phyloP scores from a whole-genome alignment of 495 filamentous ascomycete genomes.

The Oidiodendron maius region DNA sequence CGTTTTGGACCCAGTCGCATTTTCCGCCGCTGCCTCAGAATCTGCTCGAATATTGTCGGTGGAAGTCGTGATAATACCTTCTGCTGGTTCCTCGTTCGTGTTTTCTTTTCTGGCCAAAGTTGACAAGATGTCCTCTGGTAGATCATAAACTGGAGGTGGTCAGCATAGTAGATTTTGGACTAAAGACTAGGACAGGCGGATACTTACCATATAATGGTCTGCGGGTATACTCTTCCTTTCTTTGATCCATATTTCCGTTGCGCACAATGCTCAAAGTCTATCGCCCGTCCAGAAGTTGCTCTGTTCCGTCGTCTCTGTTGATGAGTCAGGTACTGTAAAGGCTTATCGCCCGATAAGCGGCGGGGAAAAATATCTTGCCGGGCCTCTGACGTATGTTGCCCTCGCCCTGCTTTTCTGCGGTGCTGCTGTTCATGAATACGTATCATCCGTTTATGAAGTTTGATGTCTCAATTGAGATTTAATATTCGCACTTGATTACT shows the following conservation, averaged over 20 bases:
- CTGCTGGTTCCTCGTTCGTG: conserved; percentile 13
- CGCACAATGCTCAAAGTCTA: not conserved
- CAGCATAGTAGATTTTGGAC: too few species aligned
- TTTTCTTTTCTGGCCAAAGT: conserved; percentile 58
- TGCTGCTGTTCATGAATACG: too few species aligned
- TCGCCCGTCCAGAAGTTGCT: too few species aligned
- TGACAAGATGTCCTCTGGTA: conserved; percentile 69
- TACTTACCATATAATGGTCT: conserved; percentile 57
- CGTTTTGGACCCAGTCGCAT: conserved; percentile 57
- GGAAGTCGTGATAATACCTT: conserved; percentile 11
- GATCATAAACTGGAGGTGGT: conserved; percentile 65
- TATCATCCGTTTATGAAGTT: too few species aligned
- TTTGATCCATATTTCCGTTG: conserved; percentile 21
- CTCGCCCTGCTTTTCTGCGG: too few species aligned
- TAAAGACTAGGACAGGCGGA: conserved; percentile 1
- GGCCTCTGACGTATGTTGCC: conserved; percentile 9
- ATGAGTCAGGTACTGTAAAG: too few species aligned
- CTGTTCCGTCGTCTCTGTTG: too few species aligned
- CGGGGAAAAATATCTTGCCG: not conserved
- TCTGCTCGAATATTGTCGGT: conserved; percentile 26
- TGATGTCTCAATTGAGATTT: too few species aligned
- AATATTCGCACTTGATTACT: conserved; percentile 6
- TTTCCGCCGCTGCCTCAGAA: conserved; percentile 22
- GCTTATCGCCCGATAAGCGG: conserved; percentile 11
- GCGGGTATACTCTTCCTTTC: conserved; percentile 50